Evolutionary conservation across 305 asterid genomes (phyloP), one percentile per base, ranked within the genome.

Genomic region (Fraxinus ornus): DNA sequence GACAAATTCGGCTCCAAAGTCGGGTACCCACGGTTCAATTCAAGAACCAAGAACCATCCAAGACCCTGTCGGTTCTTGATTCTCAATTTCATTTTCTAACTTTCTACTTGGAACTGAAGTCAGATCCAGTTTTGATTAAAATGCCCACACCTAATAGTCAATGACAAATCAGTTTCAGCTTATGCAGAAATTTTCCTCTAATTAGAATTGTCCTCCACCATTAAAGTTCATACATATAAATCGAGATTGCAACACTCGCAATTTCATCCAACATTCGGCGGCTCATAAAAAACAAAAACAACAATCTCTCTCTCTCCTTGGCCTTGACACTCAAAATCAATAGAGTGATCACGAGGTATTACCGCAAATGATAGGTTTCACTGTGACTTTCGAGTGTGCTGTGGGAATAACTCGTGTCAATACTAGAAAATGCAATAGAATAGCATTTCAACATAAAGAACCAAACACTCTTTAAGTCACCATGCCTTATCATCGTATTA

Each of bases 161-260:
- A 44, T 52, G 21, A 82, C 75, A 55, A 33, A 80, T 68, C 66
- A 66, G 8, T 78, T 49, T 78, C 19, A 47, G n/a, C n/a, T 47
- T 47, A 47, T 13, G 13, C 57, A 47, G 19, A 13, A 47, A 47
- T 47, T 47, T 47, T 47, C 55, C 52, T 41, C 32, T 47, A 30
- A 33, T 76, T n/a, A 17, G 76, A 15, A 36, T 41, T 76, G 36
- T 39, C 74, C 47, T 71, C 64, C 74, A 78, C 47, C 36, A 57
- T 5, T 36, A 47, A n/a, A 28, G 55, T 66, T 80, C 32, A 47
- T 47, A 21, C 13, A 75, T 75, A 32, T 39, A 32, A 84, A 70
- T 77, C 26, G 71, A 6, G 22, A 19, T n/a, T 13, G 57, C 26
- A 12, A 62, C 32, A 60, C 3, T 28, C 3, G 2, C 19, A 52